phyloP scores from a whole-genome alignment of 345 rosid genomes.

The Citrus australasica region DNA sequence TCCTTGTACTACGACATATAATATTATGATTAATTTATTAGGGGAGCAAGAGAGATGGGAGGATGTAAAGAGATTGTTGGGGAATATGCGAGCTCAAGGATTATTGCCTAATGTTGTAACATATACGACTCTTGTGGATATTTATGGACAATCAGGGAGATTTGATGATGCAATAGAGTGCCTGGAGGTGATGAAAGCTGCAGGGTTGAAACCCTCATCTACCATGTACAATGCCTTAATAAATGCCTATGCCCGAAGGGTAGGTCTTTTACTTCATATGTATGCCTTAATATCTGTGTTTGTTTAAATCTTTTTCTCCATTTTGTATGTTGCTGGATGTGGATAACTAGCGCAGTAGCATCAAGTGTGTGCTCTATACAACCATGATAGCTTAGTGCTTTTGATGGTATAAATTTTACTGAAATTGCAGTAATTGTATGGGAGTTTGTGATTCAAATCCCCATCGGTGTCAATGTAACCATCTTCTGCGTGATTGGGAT shows the following conservation, averaged over 20 bases:
- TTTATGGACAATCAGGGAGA: conserved; percentile 85
- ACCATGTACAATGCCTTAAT: conserved; percentile 95
- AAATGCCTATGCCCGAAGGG: conserved; percentile 97
- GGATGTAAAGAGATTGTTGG: conserved; percentile 62
- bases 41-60: conserved; percentile 89
- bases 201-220: conserved; percentile 71
- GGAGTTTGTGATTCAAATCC: neutral
- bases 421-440: neutral
- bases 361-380: neutral
- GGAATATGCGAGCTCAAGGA: conserved; percentile 67
- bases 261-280: conserved; percentile 19
- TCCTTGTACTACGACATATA: conserved; percentile 81
- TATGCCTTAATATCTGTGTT: neutral
- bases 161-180: conserved; percentile 84
- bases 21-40: conserved; percentile 81
- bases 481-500: neutral
- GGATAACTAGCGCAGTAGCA: neutral
- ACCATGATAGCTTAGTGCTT: neutral
- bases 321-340: neutral
- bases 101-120: conserved; percentile 68
- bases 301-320: neutral
- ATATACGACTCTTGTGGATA: conserved; percentile 81
- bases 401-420: neutral
- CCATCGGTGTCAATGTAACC: neutral
- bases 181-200: conserved; percentile 82